These are phyloP conservation scores for Aspergillus sp. DNA, from an alignment of 2,329 filamentous ascomycete species.

Conservation along the genomic window DNA sequence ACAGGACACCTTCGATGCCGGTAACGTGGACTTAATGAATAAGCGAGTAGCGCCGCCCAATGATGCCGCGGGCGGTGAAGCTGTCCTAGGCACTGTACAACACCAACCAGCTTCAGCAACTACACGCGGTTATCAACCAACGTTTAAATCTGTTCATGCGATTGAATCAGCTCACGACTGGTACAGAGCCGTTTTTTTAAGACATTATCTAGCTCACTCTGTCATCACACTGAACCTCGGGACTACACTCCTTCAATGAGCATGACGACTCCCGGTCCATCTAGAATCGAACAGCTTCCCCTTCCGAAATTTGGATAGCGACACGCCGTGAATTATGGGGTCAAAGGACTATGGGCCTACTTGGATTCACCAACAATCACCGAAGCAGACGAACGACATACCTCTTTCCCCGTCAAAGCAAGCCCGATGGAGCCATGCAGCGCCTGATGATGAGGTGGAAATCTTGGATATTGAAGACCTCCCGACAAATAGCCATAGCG, in stretches of 20 bases:
- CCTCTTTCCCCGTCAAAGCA: neutral
- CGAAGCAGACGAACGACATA: neutral
- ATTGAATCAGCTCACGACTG: neutral
- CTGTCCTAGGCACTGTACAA: constrained; percentile 12
- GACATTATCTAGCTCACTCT: neutral
- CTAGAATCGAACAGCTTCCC: neutral
- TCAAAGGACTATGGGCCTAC: neutral
- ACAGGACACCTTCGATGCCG: constrained; percentile 31
- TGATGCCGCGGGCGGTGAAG: constrained; percentile 37
- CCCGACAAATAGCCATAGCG: neutral
- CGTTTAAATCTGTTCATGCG: neutral
- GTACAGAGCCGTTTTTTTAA: neutral
- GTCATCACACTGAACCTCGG: neutral
- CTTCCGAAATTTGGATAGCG: neutral
- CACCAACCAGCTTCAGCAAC: neutral
- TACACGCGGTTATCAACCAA: neutral
- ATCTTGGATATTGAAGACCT: constrained; percentile 10
- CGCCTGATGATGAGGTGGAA: neutral
- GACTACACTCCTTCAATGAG: neutral
- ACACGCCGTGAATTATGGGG: neutral
- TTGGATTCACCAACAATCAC: neutral
- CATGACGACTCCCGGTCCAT: neutral
- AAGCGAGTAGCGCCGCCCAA: constrained; percentile 41
- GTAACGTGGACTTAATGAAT: constrained; percentile 47
- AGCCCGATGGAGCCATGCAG: neutral